phyloP scores from a whole-genome alignment of 1,284 basidiomycete genomes.

The Termitomyces sp. region DNA sequence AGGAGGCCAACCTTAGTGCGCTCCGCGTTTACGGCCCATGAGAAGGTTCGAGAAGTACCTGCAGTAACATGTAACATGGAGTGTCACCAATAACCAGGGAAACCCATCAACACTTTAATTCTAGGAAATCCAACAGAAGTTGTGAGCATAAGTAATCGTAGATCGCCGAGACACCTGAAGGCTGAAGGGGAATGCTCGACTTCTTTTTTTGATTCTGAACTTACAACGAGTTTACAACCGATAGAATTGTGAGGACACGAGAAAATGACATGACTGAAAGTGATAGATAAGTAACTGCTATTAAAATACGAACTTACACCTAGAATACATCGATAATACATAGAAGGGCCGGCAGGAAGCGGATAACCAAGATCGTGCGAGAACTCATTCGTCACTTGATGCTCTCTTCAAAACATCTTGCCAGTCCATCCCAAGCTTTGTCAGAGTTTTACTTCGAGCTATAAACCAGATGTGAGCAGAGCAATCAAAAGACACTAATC shows the following conservation, averaged over 20 bases:
- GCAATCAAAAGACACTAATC: not conserved
- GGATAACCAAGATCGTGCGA: not conserved
- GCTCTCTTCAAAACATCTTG: slow-evolving; percentile 70
- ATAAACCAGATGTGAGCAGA: slow-evolving; percentile 1
- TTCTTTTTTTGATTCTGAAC: no score
- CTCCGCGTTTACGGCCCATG: no score
- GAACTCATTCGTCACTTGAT: slow-evolving; percentile 38
- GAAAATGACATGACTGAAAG: not conserved
- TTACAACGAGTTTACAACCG: not conserved
- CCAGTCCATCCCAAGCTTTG: slow-evolving; percentile 72
- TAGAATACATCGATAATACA: slow-evolving; percentile 5
- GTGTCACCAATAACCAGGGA: no score
- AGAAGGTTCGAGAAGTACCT: no score
- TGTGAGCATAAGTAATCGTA: not conserved
- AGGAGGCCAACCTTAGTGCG: no score
- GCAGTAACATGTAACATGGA: no score
- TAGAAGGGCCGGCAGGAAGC: not conserved
- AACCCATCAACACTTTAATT: not conserved
- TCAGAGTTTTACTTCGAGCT: slow-evolving; percentile 71
- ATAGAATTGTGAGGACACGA: not conserved
- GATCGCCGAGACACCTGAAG: not conserved
- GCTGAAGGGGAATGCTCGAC: no score
- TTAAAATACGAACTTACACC: not conserved
- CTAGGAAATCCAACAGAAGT: not conserved
- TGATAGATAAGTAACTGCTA: not conserved